phyloP scores from a whole-genome alignment of 2,329 filamentous ascomycete species.

The Diplodia sapinea region DNA sequence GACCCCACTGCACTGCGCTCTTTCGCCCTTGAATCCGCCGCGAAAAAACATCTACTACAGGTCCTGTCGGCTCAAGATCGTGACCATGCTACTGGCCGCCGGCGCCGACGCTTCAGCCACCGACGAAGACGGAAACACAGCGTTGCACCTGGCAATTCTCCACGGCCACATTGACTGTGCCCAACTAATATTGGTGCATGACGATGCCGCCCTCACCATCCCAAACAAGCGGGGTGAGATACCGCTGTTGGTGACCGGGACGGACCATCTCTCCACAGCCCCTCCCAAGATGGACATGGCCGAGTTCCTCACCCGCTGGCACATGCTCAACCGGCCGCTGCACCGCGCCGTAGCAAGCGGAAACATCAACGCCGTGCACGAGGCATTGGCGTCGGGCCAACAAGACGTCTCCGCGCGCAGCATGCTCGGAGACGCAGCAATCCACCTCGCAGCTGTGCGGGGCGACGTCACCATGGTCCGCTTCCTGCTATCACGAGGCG shows the following conservation, averaged over 20 bases:
- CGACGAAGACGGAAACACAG: constrained; percentile 7
- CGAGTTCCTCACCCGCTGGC: constrained; percentile 13
- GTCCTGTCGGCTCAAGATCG: not conserved
- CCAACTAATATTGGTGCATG: not conserved
- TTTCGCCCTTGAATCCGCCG: not conserved
- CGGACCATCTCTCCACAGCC: not conserved
- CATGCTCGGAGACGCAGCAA: constrained; percentile 21
- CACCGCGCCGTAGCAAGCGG: constrained; percentile 3
- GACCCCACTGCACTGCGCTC: constrained; percentile 10
- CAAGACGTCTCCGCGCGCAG: constrained; percentile 1
- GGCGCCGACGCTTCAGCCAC: not conserved
- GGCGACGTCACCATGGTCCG: constrained; percentile 6
- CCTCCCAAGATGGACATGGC: constrained; percentile 4
- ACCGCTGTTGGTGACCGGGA: constrained; percentile 8
- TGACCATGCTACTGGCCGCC: not conserved
- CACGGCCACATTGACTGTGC: constrained; percentile 15
- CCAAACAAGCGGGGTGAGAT: constrained; percentile 21
- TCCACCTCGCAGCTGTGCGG: constrained; percentile 12
- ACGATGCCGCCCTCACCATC: constrained; percentile 5
- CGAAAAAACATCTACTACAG: not conserved
- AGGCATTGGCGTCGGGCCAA: not conserved
- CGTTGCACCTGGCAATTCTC: constrained; percentile 15
- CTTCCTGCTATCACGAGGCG: not conserved
- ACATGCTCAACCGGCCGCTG: constrained; percentile 20
- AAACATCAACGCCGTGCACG: not conserved